Percentiles rank a stretch among this genome's conserved stretches.
These are phyloP conservation scores for Adenanthera pavonina DNA, from an alignment of 306 rosid genomes.

Conservation along the genomic window DNA sequence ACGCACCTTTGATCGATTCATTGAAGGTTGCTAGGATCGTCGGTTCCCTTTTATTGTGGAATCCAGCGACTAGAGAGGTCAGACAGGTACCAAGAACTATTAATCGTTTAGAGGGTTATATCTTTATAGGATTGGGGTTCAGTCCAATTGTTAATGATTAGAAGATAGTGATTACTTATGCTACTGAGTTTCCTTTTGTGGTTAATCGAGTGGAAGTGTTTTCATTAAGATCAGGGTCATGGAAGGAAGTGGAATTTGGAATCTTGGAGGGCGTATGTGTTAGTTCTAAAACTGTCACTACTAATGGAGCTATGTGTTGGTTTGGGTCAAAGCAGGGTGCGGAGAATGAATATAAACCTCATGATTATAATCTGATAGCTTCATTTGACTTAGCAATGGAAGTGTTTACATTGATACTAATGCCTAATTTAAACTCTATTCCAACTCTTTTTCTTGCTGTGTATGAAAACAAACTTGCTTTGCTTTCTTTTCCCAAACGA, in stretches of 20 bases:
- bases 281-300: not conserved
- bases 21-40: too few species aligned
- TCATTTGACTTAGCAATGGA: not conserved
- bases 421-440: not conserved
- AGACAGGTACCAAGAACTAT: not conserved
- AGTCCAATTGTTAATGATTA: not conserved
- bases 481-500: not conserved
- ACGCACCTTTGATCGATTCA: too few species aligned
- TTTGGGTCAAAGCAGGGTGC: too few species aligned
- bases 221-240: not conserved
- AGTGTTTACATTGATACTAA: not conserved
- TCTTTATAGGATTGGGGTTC: not conserved
- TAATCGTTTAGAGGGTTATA: too few species aligned
- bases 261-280: not conserved
- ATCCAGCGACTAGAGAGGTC: not conserved
- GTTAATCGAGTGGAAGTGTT: not conserved
- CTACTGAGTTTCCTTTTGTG: too few species aligned
- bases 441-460: not conserved
- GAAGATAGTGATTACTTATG: not conserved
- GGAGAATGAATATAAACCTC: not conserved
- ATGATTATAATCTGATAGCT: not conserved
- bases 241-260: not conserved
- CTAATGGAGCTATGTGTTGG: not conserved
- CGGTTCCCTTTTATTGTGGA: not conserved
- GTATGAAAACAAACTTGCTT: not conserved